Evolutionary conservation across 345 rosid species (phyloP).

Genomic region (Erodium maritimum): DNA sequence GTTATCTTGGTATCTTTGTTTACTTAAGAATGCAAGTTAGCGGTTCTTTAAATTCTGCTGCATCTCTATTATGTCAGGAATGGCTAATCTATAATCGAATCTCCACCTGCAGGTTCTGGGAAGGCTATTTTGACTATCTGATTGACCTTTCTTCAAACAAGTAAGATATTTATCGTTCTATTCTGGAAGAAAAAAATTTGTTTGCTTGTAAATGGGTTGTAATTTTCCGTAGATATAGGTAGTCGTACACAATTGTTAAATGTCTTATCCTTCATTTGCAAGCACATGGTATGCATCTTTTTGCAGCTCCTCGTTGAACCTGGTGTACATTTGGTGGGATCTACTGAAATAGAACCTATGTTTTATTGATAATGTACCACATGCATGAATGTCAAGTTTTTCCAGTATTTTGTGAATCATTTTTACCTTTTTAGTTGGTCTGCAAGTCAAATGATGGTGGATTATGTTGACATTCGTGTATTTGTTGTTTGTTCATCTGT

Average conservation of each 20-base stretch:
- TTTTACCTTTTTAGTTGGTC: background rate
- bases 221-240: background rate
- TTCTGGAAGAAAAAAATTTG: background rate
- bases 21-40: background rate
- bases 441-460: background rate
- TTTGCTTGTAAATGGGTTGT: background rate
- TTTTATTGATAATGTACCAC: background rate
- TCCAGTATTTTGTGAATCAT: background rate
- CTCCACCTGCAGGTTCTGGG: constrained; percentile 80
- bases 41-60: background rate
- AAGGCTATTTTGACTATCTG: constrained; percentile 86
- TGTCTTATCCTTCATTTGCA: background rate
- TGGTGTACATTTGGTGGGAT: background rate
- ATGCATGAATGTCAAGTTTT: background rate
- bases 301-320: background rate
- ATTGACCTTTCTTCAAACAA: constrained; percentile 77
- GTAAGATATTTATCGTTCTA: constrained; percentile 30
- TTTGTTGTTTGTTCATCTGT: too few relatives aligned
- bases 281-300: background rate
- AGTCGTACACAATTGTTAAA: background rate
- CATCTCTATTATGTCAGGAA: background rate
- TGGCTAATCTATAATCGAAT: background rate
- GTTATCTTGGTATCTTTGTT: background rate
- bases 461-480: background rate
- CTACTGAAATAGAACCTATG: background rate